A percentile compares a stretch with the other conserved stretches of the same genome.
Evolutionary conservation across 2,329 filamentous ascomycete genomes (phyloP).

Genomic region (Sarocladium kiliense): DNA sequence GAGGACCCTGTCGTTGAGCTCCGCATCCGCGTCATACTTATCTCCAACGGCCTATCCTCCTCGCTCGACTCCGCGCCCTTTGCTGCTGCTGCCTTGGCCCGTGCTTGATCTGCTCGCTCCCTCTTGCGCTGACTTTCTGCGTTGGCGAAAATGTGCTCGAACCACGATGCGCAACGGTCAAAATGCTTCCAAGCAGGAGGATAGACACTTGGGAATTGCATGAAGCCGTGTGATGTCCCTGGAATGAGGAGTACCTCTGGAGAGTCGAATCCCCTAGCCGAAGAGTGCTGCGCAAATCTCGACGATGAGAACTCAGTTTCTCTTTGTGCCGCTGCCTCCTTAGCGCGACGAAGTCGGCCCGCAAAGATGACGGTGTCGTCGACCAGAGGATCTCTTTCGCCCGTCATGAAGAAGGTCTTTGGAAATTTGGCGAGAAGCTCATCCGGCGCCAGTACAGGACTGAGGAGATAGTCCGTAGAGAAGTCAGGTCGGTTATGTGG

Average conservation of each 20-base stretch:
- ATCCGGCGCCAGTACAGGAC: constrained; percentile 84
- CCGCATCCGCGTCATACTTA: constrained; percentile 54
- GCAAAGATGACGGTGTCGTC: constrained; percentile 98
- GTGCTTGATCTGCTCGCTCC: constrained; percentile 22
- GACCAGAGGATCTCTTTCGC: constrained; percentile 89
- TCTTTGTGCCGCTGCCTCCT: constrained; percentile 39
- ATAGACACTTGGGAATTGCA: constrained; percentile 85
- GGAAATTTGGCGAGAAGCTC: constrained; percentile 79
- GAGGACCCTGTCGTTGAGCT: constrained; percentile 17
- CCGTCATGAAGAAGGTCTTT: constrained; percentile 89
- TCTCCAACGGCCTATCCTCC: constrained; percentile 78
- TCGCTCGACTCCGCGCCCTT: constrained; percentile 56
- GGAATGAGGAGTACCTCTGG: constrained; percentile 78
- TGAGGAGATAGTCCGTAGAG: constrained; percentile 82
- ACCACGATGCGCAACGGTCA: constrained; percentile 73
- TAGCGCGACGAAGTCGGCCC: constrained; percentile 78
- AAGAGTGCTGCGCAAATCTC: background rate
- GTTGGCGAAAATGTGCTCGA: constrained; percentile 63
- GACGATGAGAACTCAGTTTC: constrained; percentile 20
- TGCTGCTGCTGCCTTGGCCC: background rate
- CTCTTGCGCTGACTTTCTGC: constrained; percentile 22
- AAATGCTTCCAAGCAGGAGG: constrained; percentile 89
- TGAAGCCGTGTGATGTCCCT: constrained; percentile 86
- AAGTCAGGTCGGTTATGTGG: constrained; percentile 93
- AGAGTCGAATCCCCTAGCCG: constrained; percentile 35